phyloP scores from a whole-genome alignment of 2,329 filamentous ascomycete species.

The Chrysosporium queenslandicum region DNA sequence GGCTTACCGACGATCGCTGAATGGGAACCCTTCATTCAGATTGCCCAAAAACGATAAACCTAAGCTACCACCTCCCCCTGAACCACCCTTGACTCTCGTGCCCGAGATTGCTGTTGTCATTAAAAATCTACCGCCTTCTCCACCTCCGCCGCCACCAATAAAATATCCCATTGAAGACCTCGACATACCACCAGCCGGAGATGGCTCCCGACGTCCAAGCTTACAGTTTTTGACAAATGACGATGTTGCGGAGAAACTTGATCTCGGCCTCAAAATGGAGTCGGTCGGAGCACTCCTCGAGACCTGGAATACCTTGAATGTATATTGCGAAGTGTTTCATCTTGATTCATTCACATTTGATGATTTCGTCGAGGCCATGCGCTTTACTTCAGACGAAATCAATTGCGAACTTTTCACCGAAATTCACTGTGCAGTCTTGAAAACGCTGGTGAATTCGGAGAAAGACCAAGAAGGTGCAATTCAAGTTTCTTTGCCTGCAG shows the following conservation, averaged over 20 bases:
- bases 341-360: slow-evolving; percentile 97
- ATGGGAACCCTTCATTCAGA: slow-evolving; percentile 36
- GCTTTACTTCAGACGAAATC: slow-evolving; percentile 60
- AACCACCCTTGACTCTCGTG: not conserved
- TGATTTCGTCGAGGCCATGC: slow-evolving; percentile 83
- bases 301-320: slow-evolving; percentile 93
- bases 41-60: slow-evolving; percentile 15
- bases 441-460: slow-evolving; percentile 69
- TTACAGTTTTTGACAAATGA: slow-evolving; percentile 68
- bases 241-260: slow-evolving; percentile 44
- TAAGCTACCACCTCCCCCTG: slow-evolving; percentile 2
- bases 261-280: slow-evolving; percentile 59
- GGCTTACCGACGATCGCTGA: slow-evolving; percentile 41
- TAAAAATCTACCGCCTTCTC: slow-evolving; percentile 18
- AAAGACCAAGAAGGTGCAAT: slow-evolving; percentile 63
- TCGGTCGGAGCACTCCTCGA: slow-evolving; percentile 80
- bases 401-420: slow-evolving; percentile 82
- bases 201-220: slow-evolving; percentile 53
- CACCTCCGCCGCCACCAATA: slow-evolving; percentile 54
- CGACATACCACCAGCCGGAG: slow-evolving; percentile 59
- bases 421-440: slow-evolving; percentile 82
- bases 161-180: slow-evolving; percentile 96
- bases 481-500: slow-evolving; percentile 65
- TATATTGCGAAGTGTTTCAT: slow-evolving; percentile 91
- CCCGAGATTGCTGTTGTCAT: slow-evolving; percentile 11